Base-by-base conservation (phyloP, 352 stramenopile species). In the Poterioochromonas sp. region DNA sequence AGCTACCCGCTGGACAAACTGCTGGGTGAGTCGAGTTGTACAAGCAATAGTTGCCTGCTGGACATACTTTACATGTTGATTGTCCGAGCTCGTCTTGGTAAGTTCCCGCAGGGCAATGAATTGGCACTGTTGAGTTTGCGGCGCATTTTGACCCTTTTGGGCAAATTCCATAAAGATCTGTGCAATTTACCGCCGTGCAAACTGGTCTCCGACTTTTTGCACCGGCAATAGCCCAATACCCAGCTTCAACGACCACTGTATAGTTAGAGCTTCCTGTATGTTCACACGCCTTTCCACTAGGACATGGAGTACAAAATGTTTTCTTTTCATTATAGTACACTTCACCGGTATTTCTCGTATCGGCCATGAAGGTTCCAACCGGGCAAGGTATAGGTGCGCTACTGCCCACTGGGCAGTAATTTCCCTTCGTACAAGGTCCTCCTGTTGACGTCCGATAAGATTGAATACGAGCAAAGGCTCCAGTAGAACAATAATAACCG, bases 141-240 rank as follows among this genome's bases (percentile, higher is more conserved):
- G 87, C 78, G 64, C 92, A 97, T 73, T 88, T 96, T 68, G 92
- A 89, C 0, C 92, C 92, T 11, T 83, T 81, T 0, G 90, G 87
- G 78, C 91, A 96, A 0, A 49, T 78, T 29, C 82, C 35, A 37
- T 76, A 41, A 0, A 74, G 77, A 35, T 18, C 80, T 26, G 58
- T 71, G 32, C 70, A 41, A 64, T 84, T 82, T 73, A 89, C 94
- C 29, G 85, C 88, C 32, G 86, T 84, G 58, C 90, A 95, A 3
- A 83, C n/a, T 2, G 86, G 87, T 26, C 83, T 87, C 2, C 88
- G 90, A 41, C 90, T 65, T 1, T 84, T 86, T 3, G 88, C 89
- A n/a, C 83, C 87, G 0, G 88, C 82, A 73, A 87, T 90, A 68
- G 88, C 94, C 8, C 58, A 73, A 43, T 88, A 92, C 0, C 90